Evolutionary conservation across 1,139 yeast genomes (phyloP).

Genomic region (Yamadazyma atlantica): DNA sequence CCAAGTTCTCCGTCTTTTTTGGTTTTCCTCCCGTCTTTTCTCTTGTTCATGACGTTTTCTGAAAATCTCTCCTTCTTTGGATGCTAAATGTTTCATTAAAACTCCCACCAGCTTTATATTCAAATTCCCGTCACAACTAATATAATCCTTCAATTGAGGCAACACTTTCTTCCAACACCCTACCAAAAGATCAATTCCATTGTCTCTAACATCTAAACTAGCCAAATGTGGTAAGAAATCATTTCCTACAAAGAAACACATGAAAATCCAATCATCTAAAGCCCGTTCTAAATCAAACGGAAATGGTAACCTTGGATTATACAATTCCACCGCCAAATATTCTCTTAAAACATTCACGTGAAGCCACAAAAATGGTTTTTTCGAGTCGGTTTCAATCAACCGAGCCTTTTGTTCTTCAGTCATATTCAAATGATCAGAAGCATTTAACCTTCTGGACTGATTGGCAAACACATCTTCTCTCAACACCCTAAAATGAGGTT

Average conservation of each 20-base stretch:
- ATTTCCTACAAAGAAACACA: slow-evolving; percentile 98
- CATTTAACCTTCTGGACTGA: slow-evolving; percentile 47
- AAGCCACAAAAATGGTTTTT: slow-evolving; percentile 91
- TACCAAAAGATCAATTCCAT: slow-evolving; percentile 81
- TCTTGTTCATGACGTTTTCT: slow-evolving; percentile 67
- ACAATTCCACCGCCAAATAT: slow-evolving; percentile 80
- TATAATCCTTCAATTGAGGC: slow-evolving; percentile 67
- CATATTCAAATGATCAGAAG: slow-evolving; percentile 55
- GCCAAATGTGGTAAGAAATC: slow-evolving; percentile 98
- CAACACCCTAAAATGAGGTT: slow-evolving; percentile 90
- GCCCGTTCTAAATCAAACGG: slow-evolving; percentile 91
- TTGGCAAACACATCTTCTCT: slow-evolving; percentile 95
- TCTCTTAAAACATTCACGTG: slow-evolving; percentile 87
- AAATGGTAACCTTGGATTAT: slow-evolving; percentile 66
- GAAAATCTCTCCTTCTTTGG: slow-evolving; percentile 80
- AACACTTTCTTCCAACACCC: slow-evolving; percentile 79
- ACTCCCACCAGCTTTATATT: slow-evolving; percentile 75
- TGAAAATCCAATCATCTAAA: slow-evolving; percentile 97
- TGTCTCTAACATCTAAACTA: slow-evolving; percentile 89
- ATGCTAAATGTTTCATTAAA: slow-evolving; percentile 63
- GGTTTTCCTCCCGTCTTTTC: slow-evolving; percentile 59
- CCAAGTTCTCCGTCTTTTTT: slow-evolving; percentile 55
- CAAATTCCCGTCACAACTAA: slow-evolving; percentile 87
- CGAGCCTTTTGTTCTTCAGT: slow-evolving; percentile 59
- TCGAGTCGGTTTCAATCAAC: slow-evolving; percentile 56